Conservation (phyloP, 2,329 filamentous ascomycete species). For the Davidsoniella virescens region DNA sequence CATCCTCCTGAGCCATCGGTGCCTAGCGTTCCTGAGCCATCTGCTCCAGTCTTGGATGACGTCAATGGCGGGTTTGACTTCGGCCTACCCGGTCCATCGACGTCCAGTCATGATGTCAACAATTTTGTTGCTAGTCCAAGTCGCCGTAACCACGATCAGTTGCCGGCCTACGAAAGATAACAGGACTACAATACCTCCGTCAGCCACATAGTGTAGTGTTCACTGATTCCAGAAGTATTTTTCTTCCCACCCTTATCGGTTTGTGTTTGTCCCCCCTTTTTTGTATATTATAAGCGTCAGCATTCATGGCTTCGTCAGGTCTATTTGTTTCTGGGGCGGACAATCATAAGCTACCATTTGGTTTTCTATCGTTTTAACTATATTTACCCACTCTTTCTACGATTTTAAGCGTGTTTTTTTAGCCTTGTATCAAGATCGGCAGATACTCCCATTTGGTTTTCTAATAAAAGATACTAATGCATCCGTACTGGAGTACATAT, state of each 20-base stretch:
- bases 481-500: not conserved
- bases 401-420: too few species aligned
- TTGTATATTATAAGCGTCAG: not conserved
- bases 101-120: not conserved
- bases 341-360: too few species aligned
- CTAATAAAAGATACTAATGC: not conserved
- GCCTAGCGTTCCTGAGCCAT: slow-evolving; percentile 13
- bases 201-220: not conserved
- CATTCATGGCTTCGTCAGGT: too few species aligned
- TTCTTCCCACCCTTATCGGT: not conserved
- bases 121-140: not conserved
- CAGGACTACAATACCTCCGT: not conserved
- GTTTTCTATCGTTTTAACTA: too few species aligned
- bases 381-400: too few species aligned
- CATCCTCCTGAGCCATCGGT: slow-evolving; percentile 7
- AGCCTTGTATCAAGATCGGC: too few species aligned
- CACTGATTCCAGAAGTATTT: not conserved
- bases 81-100: slow-evolving; percentile 33
- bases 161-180: slow-evolving; percentile 25
- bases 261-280: not conserved
- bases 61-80: slow-evolving; percentile 15
- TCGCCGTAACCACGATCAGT: slow-evolving; percentile 19
- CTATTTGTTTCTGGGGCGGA: too few species aligned
- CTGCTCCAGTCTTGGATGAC: slow-evolving; percentile 18
- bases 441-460: too few species aligned